A percentile compares a stretch with the other conserved stretches of the same genome.
Evolutionary conservation across 2,329 filamentous ascomycete genomes (phyloP).

Genomic region (Aspergillus sp.): DNA sequence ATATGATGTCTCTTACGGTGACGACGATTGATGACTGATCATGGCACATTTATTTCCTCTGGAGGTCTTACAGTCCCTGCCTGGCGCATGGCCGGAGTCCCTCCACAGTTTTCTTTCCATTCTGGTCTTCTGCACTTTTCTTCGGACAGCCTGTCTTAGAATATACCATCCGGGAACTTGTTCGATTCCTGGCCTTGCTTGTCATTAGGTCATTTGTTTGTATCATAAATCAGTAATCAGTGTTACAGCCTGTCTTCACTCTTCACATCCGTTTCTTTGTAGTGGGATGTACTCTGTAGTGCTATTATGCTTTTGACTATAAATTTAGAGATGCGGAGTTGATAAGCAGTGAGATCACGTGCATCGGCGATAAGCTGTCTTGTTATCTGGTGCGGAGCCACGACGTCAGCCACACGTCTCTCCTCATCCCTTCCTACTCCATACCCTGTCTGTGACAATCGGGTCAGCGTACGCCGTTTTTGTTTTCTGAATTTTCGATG

Average conservation of each 20-base stretch:
- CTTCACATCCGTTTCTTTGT: too few relatives aligned
- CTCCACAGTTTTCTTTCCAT: conserved; percentile 12
- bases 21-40: conserved; percentile 22
- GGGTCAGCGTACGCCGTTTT: neutral
- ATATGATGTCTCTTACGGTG: conserved; percentile 12
- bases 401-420: neutral
- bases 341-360: conserved; percentile 15
- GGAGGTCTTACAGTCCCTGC: conserved; percentile 15
- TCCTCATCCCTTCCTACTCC: neutral
- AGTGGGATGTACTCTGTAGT: too few relatives aligned
- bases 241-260: too few relatives aligned
- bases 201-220: conserved; percentile 12
- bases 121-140: conserved; percentile 15
- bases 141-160: conserved; percentile 31
- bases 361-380: conserved; percentile 17
- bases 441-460: neutral
- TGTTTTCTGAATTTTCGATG: neutral
- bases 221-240: conserved; percentile 20
- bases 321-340: neutral
- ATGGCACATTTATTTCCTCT: conserved; percentile 16
- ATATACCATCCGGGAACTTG: conserved; percentile 32
- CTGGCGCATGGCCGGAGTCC: conserved; percentile 22
- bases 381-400: neutral
- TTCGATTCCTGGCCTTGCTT: conserved; percentile 22
- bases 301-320: neutral